These are phyloP conservation scores for Daldinia vernicosa DNA, from an alignment of 495 filamentous ascomycete species.

Conservation along the genomic window DNA sequence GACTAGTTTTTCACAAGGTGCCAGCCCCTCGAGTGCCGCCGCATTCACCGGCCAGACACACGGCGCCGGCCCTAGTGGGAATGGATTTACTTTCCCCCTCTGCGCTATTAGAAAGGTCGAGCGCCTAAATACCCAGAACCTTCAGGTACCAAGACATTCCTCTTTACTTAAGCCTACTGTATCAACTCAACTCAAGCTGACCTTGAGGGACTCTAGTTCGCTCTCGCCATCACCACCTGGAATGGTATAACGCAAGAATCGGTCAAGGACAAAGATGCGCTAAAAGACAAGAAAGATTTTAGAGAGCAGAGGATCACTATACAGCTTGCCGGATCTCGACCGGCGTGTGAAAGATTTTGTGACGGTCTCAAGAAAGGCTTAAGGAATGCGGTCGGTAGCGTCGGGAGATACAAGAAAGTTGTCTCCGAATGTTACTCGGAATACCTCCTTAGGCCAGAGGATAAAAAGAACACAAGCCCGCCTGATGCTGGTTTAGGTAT, in stretches of 20 bases:
- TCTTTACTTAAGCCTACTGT: background rate
- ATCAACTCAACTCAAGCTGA: conserved; percentile 1
- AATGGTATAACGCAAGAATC: conserved; percentile 72
- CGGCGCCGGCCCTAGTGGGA: conserved; percentile 89
- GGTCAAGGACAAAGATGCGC: conserved; percentile 53
- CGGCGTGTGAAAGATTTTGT: conserved; percentile 92
- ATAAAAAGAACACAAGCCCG: conserved; percentile 65
- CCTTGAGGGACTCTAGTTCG: conserved; percentile 64
- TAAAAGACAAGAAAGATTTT: conserved; percentile 61
- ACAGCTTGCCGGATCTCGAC: conserved; percentile 86
- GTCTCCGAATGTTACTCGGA: conserved; percentile 90
- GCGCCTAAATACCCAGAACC: conserved; percentile 86
- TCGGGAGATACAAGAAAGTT: conserved; percentile 80
- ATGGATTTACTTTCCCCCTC: conserved; percentile 95
- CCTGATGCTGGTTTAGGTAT: conserved; percentile 94
- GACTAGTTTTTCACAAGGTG: conserved; percentile 82
- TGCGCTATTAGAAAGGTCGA: conserved; percentile 92
- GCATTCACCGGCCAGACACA: conserved; percentile 88
- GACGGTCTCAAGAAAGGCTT: conserved; percentile 92
- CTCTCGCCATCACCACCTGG: conserved; percentile 94
- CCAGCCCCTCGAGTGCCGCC: conserved; percentile 76
- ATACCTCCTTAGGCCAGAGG: conserved; percentile 75
- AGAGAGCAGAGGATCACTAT: conserved; percentile 85
- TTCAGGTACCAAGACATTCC: conserved; percentile 58
- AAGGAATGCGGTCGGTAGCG: conserved; percentile 82